Evolutionary conservation across 2,329 filamentous ascomycete genomes (phyloP), one percentile per base, ranked within the genome.

Genomic region (Epichloe aotearoae): DNA sequence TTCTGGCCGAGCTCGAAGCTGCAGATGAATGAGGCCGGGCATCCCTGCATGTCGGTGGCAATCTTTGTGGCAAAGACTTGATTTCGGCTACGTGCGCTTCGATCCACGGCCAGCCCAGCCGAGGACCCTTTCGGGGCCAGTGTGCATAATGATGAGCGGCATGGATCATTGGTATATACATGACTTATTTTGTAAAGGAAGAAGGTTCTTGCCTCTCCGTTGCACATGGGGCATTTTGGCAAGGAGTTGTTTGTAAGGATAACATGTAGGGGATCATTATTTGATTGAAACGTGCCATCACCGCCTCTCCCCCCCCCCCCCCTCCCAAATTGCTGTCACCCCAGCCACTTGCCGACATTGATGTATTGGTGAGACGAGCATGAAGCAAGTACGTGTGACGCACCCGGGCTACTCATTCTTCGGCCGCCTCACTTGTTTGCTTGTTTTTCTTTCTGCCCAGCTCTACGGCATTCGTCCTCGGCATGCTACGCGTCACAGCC

Each of bases 1-100:
- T 85, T 61, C 68, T 81, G 59, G 79, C 79, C 1, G 80, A 78
- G 55, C 68, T 82, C 55, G 77, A 80, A 57, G 64, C 64, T 15
- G 62, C 61, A 19, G 61, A 58, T 36, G 62, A 59, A 26, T 62
- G 50, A 59, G 14, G 43, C 30, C 30, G 30, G 30, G 30, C 30
- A 30, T 30, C 1, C 30, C 10, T 30, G 30, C 30, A 11, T 30
- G 30, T 30, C 30, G 30, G 17, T 36, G 19, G 17, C 30, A 8
- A 12, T 46, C 45, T 17, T 38, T 38, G 14, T 38, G 14, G 36
- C 7, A 14, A 38, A 6, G 36, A 34, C 14, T 17, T 38, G 26
- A 14, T 30, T 33, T 36, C 19, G 15, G 10, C 19, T 49, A 17
- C 17, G 19, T 34, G 39, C 30, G 17, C 39, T 23, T 17, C 12